These are phyloP conservation scores for Heliosperma pusillum DNA, from an alignment of 148 eudicot species.

Conservation along the genomic window DNA sequence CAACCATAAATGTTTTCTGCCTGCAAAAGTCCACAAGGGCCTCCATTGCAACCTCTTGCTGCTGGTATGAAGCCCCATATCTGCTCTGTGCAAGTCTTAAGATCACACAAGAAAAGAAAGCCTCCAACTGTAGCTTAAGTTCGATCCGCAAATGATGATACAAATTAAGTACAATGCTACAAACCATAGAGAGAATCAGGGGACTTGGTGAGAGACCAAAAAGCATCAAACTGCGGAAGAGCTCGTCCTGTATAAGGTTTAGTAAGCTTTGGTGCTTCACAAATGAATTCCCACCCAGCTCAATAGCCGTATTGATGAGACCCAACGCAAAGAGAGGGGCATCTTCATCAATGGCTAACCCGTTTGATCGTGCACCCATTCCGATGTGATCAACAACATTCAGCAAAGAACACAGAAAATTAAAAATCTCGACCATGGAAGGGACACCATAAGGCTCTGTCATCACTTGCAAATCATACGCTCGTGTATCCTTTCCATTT, in stretches of 20 bases:
- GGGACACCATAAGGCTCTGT: slow-evolving; percentile 82
- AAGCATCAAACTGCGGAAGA: slow-evolving; percentile 77
- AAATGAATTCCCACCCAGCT: slow-evolving; percentile 77
- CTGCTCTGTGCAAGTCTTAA: slow-evolving; percentile 78
- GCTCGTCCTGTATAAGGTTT: slow-evolving; percentile 72
- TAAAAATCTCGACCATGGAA: slow-evolving; percentile 90
- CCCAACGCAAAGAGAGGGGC: slow-evolving; percentile 88
- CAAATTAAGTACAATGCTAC: slow-evolving; percentile 84
- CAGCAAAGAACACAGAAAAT: slow-evolving; percentile 76
- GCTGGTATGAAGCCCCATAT: slow-evolving; percentile 88
- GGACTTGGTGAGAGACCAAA: slow-evolving; percentile 92
- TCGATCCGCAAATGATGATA: slow-evolving; percentile 72
- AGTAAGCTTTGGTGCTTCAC: slow-evolving; percentile 64
- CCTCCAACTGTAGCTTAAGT: slow-evolving; percentile 82
- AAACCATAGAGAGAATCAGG: slow-evolving; percentile 80
- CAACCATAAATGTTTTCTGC: slow-evolving; percentile 75
- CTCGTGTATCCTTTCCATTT: slow-evolving; percentile 54
- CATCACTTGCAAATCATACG: slow-evolving; percentile 47
- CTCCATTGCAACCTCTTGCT: slow-evolving; percentile 97
- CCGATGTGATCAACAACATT: slow-evolving; percentile 65
- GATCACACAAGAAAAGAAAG: slow-evolving; percentile 80
- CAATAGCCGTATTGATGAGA: slow-evolving; percentile 80
- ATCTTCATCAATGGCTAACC: slow-evolving; percentile 84
- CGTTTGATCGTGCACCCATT: slow-evolving; percentile 58
- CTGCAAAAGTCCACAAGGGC: slow-evolving; percentile 95